Evolutionary conservation across 257 asterid species (phyloP).

Genomic region (Gentiana macrophylla): DNA sequence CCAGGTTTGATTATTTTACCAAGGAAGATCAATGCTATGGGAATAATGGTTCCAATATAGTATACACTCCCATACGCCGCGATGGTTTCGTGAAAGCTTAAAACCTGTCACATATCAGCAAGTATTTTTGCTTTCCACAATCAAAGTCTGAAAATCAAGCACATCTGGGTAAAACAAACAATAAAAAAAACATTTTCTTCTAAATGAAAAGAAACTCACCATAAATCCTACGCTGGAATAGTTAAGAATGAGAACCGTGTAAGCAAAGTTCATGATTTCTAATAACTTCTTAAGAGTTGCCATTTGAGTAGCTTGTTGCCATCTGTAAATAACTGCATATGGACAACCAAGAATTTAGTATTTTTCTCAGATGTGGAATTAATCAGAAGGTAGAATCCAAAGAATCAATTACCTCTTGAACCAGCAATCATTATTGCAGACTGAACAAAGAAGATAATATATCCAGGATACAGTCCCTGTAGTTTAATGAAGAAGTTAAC

Average conservation of each 20-base stretch:
- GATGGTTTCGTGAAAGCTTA: constrained; percentile 71
- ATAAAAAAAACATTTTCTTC: background rate
- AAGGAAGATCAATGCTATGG: constrained; percentile 45
- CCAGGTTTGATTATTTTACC: constrained; percentile 75
- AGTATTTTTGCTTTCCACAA: background rate
- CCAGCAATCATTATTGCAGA: constrained; percentile 88
- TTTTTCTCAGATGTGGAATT: constrained; percentile 5
- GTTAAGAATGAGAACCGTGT: constrained; percentile 71
- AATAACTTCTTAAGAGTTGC: constrained; percentile 35
- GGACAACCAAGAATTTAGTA: constrained; percentile 16
- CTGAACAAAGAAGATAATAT: constrained; percentile 79
- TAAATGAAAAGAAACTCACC: constrained; percentile 23
- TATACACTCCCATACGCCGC: constrained; percentile 70
- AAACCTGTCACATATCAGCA: constrained; percentile 36
- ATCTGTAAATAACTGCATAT: constrained; percentile 56
- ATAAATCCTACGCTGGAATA: constrained; percentile 86
- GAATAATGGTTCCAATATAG: constrained; percentile 73
- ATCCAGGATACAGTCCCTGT: constrained; percentile 96
- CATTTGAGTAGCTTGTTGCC: constrained; percentile 63
- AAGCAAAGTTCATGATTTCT: constrained; percentile 43
- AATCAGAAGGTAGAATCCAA: no score
- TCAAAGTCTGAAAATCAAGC: background rate
- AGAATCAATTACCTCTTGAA: constrained; percentile 53
- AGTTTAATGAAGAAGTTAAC: no score
- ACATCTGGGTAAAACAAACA: background rate